Conservation (phyloP, 805 yeast species). For the Ogataea zsoltii region DNA sequence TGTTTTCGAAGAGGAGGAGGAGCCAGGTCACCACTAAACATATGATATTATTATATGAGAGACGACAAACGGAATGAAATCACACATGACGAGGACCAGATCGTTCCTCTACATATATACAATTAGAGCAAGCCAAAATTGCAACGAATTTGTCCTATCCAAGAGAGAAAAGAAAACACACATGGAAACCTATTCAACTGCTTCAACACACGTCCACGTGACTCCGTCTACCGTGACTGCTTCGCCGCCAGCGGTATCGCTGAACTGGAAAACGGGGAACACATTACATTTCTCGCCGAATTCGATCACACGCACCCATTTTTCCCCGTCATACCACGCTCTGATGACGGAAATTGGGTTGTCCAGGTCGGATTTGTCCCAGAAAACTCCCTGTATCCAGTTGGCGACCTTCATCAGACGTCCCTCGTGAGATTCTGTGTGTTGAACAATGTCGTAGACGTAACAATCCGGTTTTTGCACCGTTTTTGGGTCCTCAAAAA, state of each 20-base stretch:
- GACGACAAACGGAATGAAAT: slow-evolving; percentile 3
- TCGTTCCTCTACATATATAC: slow-evolving; percentile 5
- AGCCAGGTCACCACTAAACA: slow-evolving; percentile 45
- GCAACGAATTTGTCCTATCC: slow-evolving; percentile 1
- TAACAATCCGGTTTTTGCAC: slow-evolving; percentile 18
- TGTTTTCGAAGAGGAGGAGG: slow-evolving; percentile 71
- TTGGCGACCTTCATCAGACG: slow-evolving; percentile 48
- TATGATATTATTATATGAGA: slow-evolving; percentile 1
- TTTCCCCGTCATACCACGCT: slow-evolving; percentile 12
- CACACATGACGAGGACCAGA: neutral
- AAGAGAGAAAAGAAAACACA: neutral
- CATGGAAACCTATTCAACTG: slow-evolving; percentile 5
- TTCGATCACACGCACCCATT: slow-evolving; percentile 15
- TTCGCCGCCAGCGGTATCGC: slow-evolving; percentile 13
- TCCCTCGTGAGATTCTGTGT: slow-evolving; percentile 37
- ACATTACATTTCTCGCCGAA: slow-evolving; percentile 18
- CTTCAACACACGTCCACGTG: slow-evolving; percentile 27
- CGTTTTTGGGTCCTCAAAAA: neutral
- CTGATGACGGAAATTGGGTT: slow-evolving; percentile 27
- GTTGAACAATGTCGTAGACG: slow-evolving; percentile 29
- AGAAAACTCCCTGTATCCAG: slow-evolving; percentile 53
- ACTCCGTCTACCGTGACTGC: slow-evolving; percentile 11
- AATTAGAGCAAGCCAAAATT: slow-evolving; percentile 5
- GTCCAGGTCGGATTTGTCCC: slow-evolving; percentile 29
- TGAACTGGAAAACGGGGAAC: slow-evolving; percentile 16